Evolutionary conservation across 495 filamentous ascomycete species (phyloP), one percentile per base, ranked within the genome.

Genomic region (Hypoxylon fragiforme): DNA sequence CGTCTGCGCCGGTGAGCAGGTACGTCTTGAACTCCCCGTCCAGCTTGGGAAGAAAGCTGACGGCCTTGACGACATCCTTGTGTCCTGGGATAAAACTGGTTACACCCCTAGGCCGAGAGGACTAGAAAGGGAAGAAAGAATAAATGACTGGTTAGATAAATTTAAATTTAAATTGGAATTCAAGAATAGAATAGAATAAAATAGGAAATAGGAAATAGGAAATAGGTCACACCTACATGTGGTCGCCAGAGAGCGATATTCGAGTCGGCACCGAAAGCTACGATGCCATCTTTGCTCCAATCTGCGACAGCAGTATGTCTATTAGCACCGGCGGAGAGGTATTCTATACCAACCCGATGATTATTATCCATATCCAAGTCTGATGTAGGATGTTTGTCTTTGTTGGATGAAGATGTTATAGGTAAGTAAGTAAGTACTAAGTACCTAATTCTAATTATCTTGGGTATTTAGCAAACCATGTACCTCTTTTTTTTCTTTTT

Each of bases 181-280:
- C n/a, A n/a, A n/a, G n/a, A n/a, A n/a, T n/a, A n/a, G n/a, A n/a
- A n/a, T n/a, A n/a, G n/a, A n/a, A n/a, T n/a, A n/a, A n/a, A n/a
- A n/a, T n/a, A n/a, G n/a, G n/a, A n/a, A n/a, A n/a, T n/a, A n/a
- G n/a, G n/a, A 40, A 19, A 22, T 7, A 11, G 34, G 36, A 44
- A 24, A n/a, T 31, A 15, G 32, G 49, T 30, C 9, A 19, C 35
- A 70, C 85, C 57, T 84, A 95, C 91, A 66, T 81, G 65, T 38
- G 94, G 90, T 62, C 86, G 76, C 94, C 94, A 97, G 43, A 97
- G 64, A 22, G 91, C 94, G 51, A 97, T 77, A 73, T 92, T 94
- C 50, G 82, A 82, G 72, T 91, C 90, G 20, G 91, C 87, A 30
- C 94, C 94, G 72, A 89, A 98, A 36, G 92, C 95, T 30, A 97